Percentiles rank a stretch among this genome's conserved stretches.
phyloP scores from a whole-genome alignment of 768 basidiomycete genomes.

The Mycena maculata region DNA sequence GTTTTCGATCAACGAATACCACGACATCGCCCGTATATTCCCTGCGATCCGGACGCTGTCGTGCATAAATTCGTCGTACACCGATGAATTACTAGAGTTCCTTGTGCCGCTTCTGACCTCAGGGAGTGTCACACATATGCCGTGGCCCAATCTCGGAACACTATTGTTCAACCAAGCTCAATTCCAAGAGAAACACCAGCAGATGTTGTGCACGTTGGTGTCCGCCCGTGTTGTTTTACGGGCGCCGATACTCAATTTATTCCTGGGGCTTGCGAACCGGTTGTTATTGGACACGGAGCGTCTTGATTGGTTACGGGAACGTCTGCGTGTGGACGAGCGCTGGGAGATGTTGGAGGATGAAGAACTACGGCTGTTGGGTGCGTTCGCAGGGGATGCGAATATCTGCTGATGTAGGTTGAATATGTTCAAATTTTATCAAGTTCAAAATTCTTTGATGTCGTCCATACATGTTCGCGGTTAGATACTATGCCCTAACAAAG shows the following conservation, averaged over 20 bases:
- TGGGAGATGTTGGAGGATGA: slow-evolving; percentile 28
- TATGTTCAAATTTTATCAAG: not conserved
- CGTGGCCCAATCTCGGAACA: slow-evolving; percentile 24
- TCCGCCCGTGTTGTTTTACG: slow-evolving; percentile 24
- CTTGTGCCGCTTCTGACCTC: slow-evolving; percentile 27
- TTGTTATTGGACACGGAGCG: slow-evolving; percentile 28
- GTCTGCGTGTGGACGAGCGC: slow-evolving; percentile 22
- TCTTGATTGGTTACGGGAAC: slow-evolving; percentile 24
- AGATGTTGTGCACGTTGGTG: slow-evolving; percentile 29
- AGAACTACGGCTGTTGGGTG: slow-evolving; percentile 22
- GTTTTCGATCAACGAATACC: slow-evolving; percentile 21
- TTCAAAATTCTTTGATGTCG: not conserved
- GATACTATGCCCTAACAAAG: no score
- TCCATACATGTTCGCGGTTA: no score
- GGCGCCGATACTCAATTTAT: slow-evolving; percentile 24
- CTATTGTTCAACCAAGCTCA: slow-evolving; percentile 27
- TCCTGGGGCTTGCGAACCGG: slow-evolving; percentile 30
- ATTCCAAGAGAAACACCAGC: slow-evolving; percentile 31
- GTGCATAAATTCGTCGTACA: slow-evolving; percentile 27
- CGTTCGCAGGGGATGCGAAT: slow-evolving; percentile 23
- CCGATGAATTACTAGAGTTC: slow-evolving; percentile 30
- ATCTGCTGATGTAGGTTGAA: slow-evolving; percentile 10
- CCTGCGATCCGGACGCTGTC: slow-evolving; percentile 25
- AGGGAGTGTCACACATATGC: slow-evolving; percentile 21
- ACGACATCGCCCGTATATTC: slow-evolving; percentile 29